Base-by-base conservation (phyloP, 2,329 filamentous ascomycete genomes). In the Aspergillus unguis region DNA sequence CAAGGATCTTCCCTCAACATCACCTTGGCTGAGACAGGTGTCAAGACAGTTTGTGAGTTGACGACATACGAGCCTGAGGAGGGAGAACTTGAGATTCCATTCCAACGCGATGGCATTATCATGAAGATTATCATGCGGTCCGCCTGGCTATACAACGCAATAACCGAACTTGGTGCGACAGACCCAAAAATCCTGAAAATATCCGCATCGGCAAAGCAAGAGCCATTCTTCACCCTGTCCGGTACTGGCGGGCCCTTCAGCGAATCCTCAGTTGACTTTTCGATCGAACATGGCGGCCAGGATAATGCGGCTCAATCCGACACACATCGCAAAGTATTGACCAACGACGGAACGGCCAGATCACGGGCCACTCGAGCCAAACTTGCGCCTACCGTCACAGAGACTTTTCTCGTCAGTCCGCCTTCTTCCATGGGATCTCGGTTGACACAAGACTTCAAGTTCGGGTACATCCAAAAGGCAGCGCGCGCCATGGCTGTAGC, bases 81-180 rank as follows among this genome's bases (percentile, higher is more conserved):
- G 26, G 59, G 65, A 36, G 71, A 73, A 52, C 51, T 65, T 17
- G 72, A 75, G 50, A 97, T 99, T 42, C 94, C 92, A 0, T 90
- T 99, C 60, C 85, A 92, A 64, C 84, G 91, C 31, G 83, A 90
- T 46, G 82, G 85, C 48, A 78, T 97, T 6, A 79, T 84, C 6
- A 88, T 96, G 75, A 99, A 97, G 70, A 90, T 96, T 54, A 97
- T 99, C 67, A 96, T 96, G 88, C 88, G 70, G n/a, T 75, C 75
- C 33, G 66, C 72, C 50, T 79, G 75, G 75, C 65, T 80, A 23
- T 71, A 78, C 55, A 78, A 80, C 58, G 77, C 78, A 43, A 74
- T 80, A 42, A 70, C 65, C 25, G 78, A 81, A 63, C 69, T 87
- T 9, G 77, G 78, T 32, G 79, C 79, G 1, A 87, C 91, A 27